A percentile compares a stretch with the other conserved stretches of the same genome.
Conservation (phyloP, 2,329 filamentous ascomycete genomes). For the Penicillium sp. region DNA sequence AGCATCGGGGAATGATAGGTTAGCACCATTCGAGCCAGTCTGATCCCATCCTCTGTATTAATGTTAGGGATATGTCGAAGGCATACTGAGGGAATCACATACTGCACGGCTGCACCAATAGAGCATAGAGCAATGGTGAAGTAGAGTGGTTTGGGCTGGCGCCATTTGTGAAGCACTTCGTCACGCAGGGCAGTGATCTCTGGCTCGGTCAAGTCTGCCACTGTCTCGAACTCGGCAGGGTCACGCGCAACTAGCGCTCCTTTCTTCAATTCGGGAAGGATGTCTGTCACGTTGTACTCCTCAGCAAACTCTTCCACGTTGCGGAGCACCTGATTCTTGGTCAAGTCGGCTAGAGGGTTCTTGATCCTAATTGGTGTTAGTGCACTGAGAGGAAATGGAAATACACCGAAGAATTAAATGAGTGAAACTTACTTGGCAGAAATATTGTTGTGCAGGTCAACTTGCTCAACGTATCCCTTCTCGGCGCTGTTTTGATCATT, state of each 20-base stretch:
- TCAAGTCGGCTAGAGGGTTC: conserved; percentile 45
- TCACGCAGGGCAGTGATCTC: conserved; percentile 44
- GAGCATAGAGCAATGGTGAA: conserved; percentile 52
- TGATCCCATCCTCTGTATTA: conserved; percentile 30
- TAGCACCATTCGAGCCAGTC: conserved; percentile 42
- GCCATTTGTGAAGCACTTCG: conserved; percentile 50
- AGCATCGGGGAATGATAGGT: conserved; percentile 49
- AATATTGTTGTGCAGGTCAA: conserved; percentile 26
- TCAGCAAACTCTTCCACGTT: conserved; percentile 44
- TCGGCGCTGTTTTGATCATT: conserved; percentile 8
- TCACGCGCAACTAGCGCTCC: conserved; percentile 51
- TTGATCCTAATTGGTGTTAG: conserved; percentile 38
- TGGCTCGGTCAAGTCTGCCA: conserved; percentile 42
- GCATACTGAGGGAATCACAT: conserved; percentile 16
- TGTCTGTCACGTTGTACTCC: conserved; percentile 41
- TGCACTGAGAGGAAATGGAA: not conserved
- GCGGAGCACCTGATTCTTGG: conserved; percentile 34
- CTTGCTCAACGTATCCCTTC: conserved; percentile 19
- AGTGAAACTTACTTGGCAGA: conserved; percentile 21
- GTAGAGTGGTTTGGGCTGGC: conserved; percentile 48
- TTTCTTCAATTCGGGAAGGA: conserved; percentile 42
- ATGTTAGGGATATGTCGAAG: not conserved
- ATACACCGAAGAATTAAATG: not conserved
- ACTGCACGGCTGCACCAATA: conserved; percentile 52
- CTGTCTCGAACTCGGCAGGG: conserved; percentile 43